Evolutionary conservation across 345 rosid genomes (phyloP), one percentile per base, ranked within the genome.

Genomic region (Corchorus olitorius): DNA sequence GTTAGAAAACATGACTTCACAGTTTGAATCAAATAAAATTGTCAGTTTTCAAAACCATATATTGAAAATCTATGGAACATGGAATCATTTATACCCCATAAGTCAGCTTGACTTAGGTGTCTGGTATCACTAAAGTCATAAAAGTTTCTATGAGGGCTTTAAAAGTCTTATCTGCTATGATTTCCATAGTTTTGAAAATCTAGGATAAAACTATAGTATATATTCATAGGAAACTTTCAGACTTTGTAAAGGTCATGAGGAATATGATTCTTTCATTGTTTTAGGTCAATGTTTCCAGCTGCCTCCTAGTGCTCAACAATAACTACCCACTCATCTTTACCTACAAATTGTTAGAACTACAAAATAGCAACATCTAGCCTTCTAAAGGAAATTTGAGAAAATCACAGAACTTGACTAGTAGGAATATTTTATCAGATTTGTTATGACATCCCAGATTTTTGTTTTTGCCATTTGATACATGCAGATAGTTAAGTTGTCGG

Each of bases 81-180:
- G 7, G 22, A 48, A 34, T 37, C 48, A 50, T 53, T 33, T 37
- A 52, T 16, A 13, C 60, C 33, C 79, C 54, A 50, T 43, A 58
- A 65, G 65, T 63, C 72, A 63, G 52, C 48, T 60, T 22, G 10
- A 5, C 50, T 41, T 15, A 60, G n/a, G 17, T 60, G 67, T 20
- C 50, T 8, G 39, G 68, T 45, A 46, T 48, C 55, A 45, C 16
- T 20, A 4, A 39, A 14, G 54, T 5, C 55, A n/a, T 66, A 55
- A 70, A 37, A 56, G 65, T 61, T 46, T 37, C 49, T 34, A 13
- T 20, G 27, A 6, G 56, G 45, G 45, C 20, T 54, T 15, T 2
- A 9, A 19, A 54, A 35, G 65, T 65, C 73, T 43, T 50, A 14
- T 56, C 62, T 49, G 48, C 74, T 19, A 37, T 78, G 61, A 56